Percentiles rank a stretch among this genome's conserved stretches.
phyloP scores from a whole-genome alignment of 768 basidiomycete genomes.

The Artomyces pyxidatus region DNA sequence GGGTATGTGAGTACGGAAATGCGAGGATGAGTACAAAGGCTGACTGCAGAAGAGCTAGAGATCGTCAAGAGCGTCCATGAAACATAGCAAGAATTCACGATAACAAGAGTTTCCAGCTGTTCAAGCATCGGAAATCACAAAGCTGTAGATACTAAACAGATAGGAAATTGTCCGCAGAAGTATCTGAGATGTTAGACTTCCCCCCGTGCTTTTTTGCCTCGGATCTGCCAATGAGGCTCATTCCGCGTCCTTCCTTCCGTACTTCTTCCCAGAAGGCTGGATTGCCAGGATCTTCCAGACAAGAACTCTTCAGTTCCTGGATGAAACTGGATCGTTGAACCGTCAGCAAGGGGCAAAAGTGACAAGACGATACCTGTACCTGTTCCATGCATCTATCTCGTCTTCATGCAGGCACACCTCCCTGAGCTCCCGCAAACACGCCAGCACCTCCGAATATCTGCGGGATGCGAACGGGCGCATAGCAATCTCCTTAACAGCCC shows the following conservation, averaged over 20 bases:
- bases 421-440: conserved; percentile 65
- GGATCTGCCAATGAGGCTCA: conserved; percentile 52
- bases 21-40: too few species aligned
- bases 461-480: conserved; percentile 61
- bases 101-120: too few species aligned
- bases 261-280: conserved; percentile 59
- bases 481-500: conserved; percentile 64
- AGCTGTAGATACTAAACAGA: too few species aligned
- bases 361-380: conserved; percentile 30
- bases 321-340: conserved; percentile 61
- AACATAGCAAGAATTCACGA: too few species aligned
- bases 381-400: conserved; percentile 79
- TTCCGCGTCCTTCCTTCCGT: conserved; percentile 31
- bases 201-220: conserved; percentile 59
- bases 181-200: conserved; percentile 47
- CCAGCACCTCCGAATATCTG: conserved; percentile 60
- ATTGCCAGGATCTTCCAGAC: conserved; percentile 50
- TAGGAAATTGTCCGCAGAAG: conserved; percentile 34
- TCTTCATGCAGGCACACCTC: conserved; percentile 63
- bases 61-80: too few species aligned
- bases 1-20: too few species aligned
- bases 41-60: too few species aligned
- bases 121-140: too few species aligned
- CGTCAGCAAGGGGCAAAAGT: neutral
- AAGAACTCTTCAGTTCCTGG: conserved; percentile 46